Base-by-base conservation (phyloP, 179 eudicot species). In the Gypsophila paniculata region DNA sequence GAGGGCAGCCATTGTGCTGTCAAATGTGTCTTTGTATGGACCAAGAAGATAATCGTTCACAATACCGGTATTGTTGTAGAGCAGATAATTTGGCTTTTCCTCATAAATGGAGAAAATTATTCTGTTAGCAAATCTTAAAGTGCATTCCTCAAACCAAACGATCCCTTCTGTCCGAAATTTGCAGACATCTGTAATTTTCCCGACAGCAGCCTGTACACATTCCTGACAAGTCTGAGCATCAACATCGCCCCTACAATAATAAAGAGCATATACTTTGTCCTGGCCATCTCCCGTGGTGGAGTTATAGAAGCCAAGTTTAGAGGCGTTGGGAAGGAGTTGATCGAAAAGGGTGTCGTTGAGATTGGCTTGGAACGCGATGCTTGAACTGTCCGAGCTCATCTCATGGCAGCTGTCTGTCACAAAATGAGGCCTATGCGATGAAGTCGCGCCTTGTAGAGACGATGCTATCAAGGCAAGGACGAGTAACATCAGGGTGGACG, bases 101-200 rank as follows among this genome's bases (percentile, higher is more conserved):
- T 71, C 54, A 5, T 53, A 13, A 12, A 29, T 11, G 34, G 63
- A 36, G 32, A 54, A 69, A 18, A 69, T 36, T 18, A 13, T n/a
- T 6, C 48, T 49, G 5, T 55, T 55, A 29, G 72, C 49, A 55
- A 54, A 69, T 18, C 62, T 29, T 32, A 67, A 67, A 11, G 55
- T 67, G 57, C 70, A 67, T 48, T 67, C 54, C 70, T 67, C 36
- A 67, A 44, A 69, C 62, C 72, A 69, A 18, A 69, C 52, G 4
- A 69, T 69, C 17, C 51, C 72, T 36, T 69, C 51, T 69, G 54
- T 69, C 0, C 0, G 7, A 6, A 34, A 17, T 29, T 6, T 18
- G 32, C 72, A 69, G 14, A 10, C 48, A 2, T 55, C 18, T 12
- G 4, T 34, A 32, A 69, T 34, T 18, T 54, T 69, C 32, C 23